These are phyloP conservation scores for Byssothecium circinans DNA, from an alignment of 2,329 filamentous ascomycete genomes.

Conservation along the genomic window DNA sequence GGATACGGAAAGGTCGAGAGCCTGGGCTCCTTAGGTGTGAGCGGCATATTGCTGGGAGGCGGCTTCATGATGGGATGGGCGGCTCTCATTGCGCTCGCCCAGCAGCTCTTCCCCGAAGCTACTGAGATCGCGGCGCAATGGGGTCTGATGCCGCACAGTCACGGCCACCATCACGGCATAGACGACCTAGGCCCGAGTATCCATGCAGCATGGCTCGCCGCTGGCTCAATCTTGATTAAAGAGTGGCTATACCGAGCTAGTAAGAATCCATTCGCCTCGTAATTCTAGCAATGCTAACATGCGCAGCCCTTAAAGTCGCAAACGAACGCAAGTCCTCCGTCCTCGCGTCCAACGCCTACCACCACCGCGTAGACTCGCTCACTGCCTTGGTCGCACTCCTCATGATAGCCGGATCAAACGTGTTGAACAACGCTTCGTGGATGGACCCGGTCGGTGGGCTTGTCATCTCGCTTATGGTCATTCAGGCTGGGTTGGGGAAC, in stretches of 20 bases:
- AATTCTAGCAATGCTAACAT: constrained; percentile 21
- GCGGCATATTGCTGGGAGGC: constrained; percentile 83
- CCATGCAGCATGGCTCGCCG: constrained; percentile 92
- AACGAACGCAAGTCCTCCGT: constrained; percentile 93
- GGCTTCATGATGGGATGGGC: constrained; percentile 85
- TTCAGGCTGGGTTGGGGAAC: constrained; percentile 86
- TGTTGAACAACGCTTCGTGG: constrained; percentile 84
- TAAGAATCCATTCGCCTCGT: constrained; percentile 29
- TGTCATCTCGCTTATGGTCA: constrained; percentile 89
- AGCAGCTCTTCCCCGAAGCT: constrained; percentile 53
- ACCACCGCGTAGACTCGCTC: constrained; percentile 93
- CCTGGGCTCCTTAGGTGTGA: constrained; percentile 88
- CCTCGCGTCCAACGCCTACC: constrained; percentile 91
- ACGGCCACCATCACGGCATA: constrained; percentile 63
- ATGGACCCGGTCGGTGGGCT: constrained; percentile 92
- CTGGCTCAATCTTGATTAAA: constrained; percentile 86
- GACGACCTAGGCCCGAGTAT: constrained; percentile 74
- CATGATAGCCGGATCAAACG: constrained; percentile 86
- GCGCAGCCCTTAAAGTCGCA: constrained; percentile 87
- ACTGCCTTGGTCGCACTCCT: constrained; percentile 91
- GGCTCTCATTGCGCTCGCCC: constrained; percentile 61
- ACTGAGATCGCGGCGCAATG: constrained; percentile 47
- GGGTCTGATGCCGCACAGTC: constrained; percentile 55
- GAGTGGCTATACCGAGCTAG: constrained; percentile 93
- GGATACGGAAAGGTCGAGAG: constrained; percentile 99